Percentiles rank a stretch among this genome's conserved stretches.
Conservation (phyloP, 1,284 basidiomycete genomes). For the Meripilus lineatus region DNA sequence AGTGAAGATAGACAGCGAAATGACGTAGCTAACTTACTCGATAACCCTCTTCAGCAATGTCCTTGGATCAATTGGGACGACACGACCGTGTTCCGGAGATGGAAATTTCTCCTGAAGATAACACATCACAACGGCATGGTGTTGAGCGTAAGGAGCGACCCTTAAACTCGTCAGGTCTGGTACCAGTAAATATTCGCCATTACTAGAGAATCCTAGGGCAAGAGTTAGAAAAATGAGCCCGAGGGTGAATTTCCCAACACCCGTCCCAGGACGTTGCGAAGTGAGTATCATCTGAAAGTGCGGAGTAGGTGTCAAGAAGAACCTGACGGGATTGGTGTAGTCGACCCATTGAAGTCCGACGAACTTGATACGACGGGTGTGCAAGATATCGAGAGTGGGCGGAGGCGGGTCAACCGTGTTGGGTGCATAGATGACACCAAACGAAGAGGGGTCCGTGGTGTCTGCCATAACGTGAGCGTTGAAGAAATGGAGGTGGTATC, state of each 20-base stretch:
- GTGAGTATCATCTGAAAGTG: constrained; percentile 51
- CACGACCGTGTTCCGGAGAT: constrained; percentile 26
- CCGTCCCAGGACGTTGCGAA: constrained; percentile 46
- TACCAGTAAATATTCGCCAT: constrained; percentile 53
- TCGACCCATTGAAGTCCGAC: constrained; percentile 63
- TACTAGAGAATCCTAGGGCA: constrained; percentile 32
- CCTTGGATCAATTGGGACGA: constrained; percentile 51
- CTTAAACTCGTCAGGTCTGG: constrained; percentile 51
- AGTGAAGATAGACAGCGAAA: constrained; percentile 1
- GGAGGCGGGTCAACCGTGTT: no score
- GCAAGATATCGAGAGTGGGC: no score
- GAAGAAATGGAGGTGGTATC: no score
- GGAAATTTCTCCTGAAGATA: constrained; percentile 57
- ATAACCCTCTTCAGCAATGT: constrained; percentile 44
- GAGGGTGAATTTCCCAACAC: constrained; percentile 39
- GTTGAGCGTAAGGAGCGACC: constrained; percentile 42
- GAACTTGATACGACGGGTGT: constrained; percentile 32
- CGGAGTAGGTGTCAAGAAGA: constrained; percentile 46
- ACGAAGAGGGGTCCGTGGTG: no score
- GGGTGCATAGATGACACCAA: no score
- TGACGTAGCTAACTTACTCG: constrained; percentile 43
- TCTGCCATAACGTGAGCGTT: no score
- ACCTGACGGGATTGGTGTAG: constrained; percentile 47
- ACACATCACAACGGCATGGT: constrained; percentile 57
- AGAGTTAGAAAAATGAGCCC: constrained; percentile 38